A percentile compares a stretch with the other conserved stretches of the same genome.
phyloP scores from a whole-genome alignment of 306 rosid species.

The Dryas drummondii region DNA sequence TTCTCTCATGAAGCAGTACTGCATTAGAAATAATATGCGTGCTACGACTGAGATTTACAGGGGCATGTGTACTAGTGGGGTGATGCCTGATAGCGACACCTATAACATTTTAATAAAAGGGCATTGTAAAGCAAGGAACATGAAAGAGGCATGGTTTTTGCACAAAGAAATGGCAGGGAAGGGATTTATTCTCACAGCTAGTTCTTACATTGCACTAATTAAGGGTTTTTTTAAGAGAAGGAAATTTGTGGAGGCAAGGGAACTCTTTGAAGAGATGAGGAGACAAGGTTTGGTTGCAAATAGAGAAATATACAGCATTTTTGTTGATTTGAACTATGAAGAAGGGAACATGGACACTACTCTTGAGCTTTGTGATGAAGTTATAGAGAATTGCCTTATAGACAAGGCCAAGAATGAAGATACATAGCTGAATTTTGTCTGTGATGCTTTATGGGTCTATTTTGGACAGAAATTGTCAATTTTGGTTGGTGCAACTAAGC shows the following conservation, averaged over 20 bases:
- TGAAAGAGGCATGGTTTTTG: constrained; percentile 84
- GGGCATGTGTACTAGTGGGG: constrained; percentile 62
- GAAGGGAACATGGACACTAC: constrained; percentile 75
- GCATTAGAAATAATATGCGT: constrained; percentile 70
- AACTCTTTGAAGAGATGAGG: constrained; percentile 87
- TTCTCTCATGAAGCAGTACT: constrained; percentile 83
- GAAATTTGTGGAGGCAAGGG: constrained; percentile 66
- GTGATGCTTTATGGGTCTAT: constrained; percentile 8
- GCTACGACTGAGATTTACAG: constrained; percentile 55
- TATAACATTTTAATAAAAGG: constrained; percentile 79
- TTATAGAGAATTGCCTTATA: constrained; percentile 73
- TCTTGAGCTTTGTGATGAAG: constrained; percentile 85
- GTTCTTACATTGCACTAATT: constrained; percentile 68
- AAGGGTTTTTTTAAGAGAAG: constrained; percentile 68
- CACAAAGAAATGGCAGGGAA: constrained; percentile 64
- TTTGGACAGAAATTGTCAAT: background rate
- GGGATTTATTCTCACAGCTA: constrained; percentile 53
- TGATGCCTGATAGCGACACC: constrained; percentile 67
- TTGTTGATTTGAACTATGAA: constrained; percentile 67
- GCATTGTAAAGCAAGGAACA: constrained; percentile 80
- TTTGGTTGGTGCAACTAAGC: constrained; percentile 9
- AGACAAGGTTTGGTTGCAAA: constrained; percentile 60
- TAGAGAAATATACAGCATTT: constrained; percentile 69
- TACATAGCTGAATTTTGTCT: constrained; percentile 31
- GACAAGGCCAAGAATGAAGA: constrained; percentile 25